Evolutionary conservation across 768 basidiomycete genomes (phyloP).

Genomic region (Leccinum pellstonianum): DNA sequence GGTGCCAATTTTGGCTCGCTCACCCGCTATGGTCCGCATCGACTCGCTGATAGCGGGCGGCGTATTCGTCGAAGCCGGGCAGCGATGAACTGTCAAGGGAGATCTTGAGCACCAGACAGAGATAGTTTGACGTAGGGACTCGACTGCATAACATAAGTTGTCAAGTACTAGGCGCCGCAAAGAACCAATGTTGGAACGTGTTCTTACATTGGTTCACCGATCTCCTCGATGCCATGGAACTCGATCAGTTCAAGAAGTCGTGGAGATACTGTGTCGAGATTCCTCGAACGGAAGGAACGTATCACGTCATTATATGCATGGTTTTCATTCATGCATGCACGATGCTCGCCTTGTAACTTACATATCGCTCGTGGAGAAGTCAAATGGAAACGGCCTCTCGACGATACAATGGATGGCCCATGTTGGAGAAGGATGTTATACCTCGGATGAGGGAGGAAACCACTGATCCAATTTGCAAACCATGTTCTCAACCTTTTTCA

Average conservation of each 20-base stretch:
- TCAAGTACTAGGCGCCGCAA: no score
- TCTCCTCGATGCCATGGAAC: not conserved
- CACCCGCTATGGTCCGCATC: no score
- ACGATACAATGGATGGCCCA: not conserved
- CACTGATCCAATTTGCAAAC: constrained; percentile 23
- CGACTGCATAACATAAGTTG: not conserved
- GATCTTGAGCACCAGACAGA: not conserved
- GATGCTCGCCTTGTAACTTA: not conserved
- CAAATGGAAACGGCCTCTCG: not conserved
- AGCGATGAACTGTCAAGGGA: not conserved
- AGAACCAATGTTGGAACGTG: not conserved
- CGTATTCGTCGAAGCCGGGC: not conserved
- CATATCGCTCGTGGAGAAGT: not conserved
- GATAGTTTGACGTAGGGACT: not conserved
- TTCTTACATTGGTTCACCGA: not conserved
- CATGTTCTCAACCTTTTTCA: constrained; percentile 29
- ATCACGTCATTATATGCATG: not conserved
- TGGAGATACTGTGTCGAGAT: not conserved
- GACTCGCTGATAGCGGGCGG: no score
- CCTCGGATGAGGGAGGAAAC: constrained; percentile 15
- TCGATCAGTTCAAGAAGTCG: not conserved
- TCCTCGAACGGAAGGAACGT: not conserved
- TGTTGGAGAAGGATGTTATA: not conserved
- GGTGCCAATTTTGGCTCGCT: not conserved
- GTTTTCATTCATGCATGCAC: not conserved